phyloP scores from a whole-genome alignment of 2,329 filamentous ascomycete genomes.

The Sporothrix globosa region DNA sequence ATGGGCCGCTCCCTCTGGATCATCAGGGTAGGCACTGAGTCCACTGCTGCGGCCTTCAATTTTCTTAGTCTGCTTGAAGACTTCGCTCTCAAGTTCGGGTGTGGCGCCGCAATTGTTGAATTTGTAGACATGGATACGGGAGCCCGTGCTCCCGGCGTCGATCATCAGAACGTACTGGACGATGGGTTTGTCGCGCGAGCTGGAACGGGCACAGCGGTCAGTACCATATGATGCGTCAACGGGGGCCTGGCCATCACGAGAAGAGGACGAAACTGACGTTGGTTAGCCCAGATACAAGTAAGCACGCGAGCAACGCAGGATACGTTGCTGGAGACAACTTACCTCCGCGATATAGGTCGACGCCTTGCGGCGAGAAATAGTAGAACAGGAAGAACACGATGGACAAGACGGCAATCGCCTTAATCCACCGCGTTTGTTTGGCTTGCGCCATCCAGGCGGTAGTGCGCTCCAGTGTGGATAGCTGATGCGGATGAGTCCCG shows the following conservation, averaged over 20 bases:
- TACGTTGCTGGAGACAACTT: slow-evolving; percentile 33
- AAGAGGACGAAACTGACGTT: slow-evolving; percentile 7
- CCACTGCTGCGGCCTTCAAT: slow-evolving; percentile 66
- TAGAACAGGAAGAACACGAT: slow-evolving; percentile 65
- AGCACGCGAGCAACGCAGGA: background rate
- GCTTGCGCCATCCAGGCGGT: slow-evolving; percentile 64
- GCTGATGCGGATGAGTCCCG: slow-evolving; percentile 51
- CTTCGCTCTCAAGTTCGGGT: slow-evolving; percentile 90
- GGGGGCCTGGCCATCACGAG: slow-evolving; percentile 55
- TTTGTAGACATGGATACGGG: slow-evolving; percentile 96
- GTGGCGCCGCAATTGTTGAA: slow-evolving; percentile 98
- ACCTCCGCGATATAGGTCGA: slow-evolving; percentile 58
- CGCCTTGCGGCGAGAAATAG: slow-evolving; percentile 63
- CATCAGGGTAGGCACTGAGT: slow-evolving; percentile 82
- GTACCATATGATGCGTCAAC: slow-evolving; percentile 67
- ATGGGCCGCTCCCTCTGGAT: slow-evolving; percentile 85
- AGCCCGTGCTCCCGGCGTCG: slow-evolving; percentile 96
- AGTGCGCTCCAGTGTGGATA: slow-evolving; percentile 57
- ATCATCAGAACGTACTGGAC: slow-evolving; percentile 99
- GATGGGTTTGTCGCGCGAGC: slow-evolving; percentile 85
- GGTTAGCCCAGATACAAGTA: background rate
- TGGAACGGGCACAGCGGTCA: slow-evolving; percentile 78
- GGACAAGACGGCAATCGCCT: slow-evolving; percentile 65
- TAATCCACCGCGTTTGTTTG: slow-evolving; percentile 67
- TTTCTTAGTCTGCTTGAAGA: slow-evolving; percentile 92